A percentile compares a stretch with the other conserved stretches of the same genome.
Conservation (phyloP, 306 rosid species). For the Trifolium fragiferum region DNA sequence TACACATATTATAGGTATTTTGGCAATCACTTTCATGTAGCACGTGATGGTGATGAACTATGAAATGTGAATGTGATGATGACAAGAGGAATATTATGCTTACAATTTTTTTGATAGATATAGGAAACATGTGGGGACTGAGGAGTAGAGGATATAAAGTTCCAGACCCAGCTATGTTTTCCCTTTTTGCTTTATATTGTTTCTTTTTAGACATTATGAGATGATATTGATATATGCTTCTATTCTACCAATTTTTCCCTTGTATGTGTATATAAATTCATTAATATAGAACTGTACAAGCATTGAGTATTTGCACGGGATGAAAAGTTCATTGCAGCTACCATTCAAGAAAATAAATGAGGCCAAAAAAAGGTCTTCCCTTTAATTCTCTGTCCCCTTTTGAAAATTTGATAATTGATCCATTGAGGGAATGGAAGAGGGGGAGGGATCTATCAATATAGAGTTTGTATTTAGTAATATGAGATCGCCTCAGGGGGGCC, state of each 20-base stretch:
- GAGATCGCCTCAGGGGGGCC: conserved; percentile 28
- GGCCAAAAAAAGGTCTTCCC: conserved; percentile 8
- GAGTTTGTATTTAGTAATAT: background rate
- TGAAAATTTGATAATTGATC: conserved; percentile 3
- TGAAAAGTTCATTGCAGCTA: conserved; percentile 20
- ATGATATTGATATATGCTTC: conserved; percentile 22
- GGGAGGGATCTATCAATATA: conserved; percentile 2
- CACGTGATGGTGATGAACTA: conserved; percentile 32
- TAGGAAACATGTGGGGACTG: conserved; percentile 28
- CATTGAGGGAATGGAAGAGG: background rate
- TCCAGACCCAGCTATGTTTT: conserved; percentile 21
- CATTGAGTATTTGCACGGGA: conserved; percentile 23
- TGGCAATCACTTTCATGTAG: conserved; percentile 27
- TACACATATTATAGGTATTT: conserved; percentile 47
- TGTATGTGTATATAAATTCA: conserved; percentile 21
- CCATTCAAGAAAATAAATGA: conserved; percentile 6
- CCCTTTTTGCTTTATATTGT: conserved; percentile 21
- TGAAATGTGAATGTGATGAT: conserved; percentile 26
- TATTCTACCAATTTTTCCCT: conserved; percentile 20
- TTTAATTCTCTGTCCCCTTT: conserved; percentile 24
- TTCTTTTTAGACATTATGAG: conserved; percentile 7
- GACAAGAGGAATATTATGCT: conserved; percentile 42
- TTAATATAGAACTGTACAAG: conserved; percentile 35
- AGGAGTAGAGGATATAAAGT: conserved; percentile 28
- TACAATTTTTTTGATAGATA: conserved; percentile 32